Percentiles rank a stretch among this genome's conserved stretches.
phyloP scores from a whole-genome alignment of 768 basidiomycete genomes.

The Dacryopinax primogenitus region DNA sequence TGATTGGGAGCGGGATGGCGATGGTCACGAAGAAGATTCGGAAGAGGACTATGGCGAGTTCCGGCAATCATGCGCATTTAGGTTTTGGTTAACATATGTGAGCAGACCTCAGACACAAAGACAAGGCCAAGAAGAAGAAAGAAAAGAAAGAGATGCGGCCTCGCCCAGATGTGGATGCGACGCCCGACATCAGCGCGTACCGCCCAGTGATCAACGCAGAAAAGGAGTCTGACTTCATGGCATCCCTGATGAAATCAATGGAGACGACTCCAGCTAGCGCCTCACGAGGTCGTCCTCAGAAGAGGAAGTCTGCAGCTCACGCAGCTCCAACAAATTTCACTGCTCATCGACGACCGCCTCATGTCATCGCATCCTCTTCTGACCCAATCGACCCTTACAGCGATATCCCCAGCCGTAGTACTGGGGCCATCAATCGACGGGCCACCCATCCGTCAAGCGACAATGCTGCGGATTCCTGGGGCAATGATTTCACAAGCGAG shows the following conservation, averaged over 20 bases:
- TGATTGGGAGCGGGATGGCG: slow-evolving; percentile 57
- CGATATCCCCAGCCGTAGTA: not conserved
- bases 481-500: not conserved
- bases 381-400: slow-evolving; percentile 10
- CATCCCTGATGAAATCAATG: slow-evolving; percentile 58
- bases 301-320: slow-evolving; percentile 19
- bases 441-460: slow-evolving; percentile 1
- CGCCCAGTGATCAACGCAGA: slow-evolving; percentile 59
- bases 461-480: not conserved
- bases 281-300: slow-evolving; percentile 16
- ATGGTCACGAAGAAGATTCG: slow-evolving; percentile 39
- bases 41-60: slow-evolving; percentile 35
- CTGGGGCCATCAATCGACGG: not conserved
- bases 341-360: slow-evolving; percentile 15
- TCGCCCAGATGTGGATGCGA: slow-evolving; percentile 25
- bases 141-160: slow-evolving; percentile 37
- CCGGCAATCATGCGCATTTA: not conserved
- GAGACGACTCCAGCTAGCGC: slow-evolving; percentile 37
- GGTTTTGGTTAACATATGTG: not conserved
- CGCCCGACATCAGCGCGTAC: slow-evolving; percentile 66
- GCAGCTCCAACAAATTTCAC: slow-evolving; percentile 16
- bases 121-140: slow-evolving; percentile 29
- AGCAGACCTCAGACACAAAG: slow-evolving; percentile 24
- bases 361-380: slow-evolving; percentile 20
- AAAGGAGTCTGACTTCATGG: slow-evolving; percentile 85